Base-by-base conservation (phyloP, 78 protist species). In the Dictyostelium discoideum region DNA sequence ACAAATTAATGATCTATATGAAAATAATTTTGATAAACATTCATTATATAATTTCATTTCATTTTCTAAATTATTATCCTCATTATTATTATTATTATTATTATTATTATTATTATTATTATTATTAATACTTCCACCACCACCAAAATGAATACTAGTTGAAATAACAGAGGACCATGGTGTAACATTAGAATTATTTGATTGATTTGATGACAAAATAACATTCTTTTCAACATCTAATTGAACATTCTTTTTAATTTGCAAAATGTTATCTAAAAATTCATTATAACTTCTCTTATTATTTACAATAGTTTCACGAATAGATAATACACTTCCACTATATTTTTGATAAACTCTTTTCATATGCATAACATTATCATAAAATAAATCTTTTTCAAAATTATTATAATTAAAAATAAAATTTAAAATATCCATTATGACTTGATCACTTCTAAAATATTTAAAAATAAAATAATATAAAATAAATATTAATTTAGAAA, bases 331-430 rank as follows among this genome's bases (percentile, higher is more conserved):
- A 18, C 81, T 74, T 26, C 81, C 81, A 74, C 81, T 26, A 18
- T 74, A 74, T 16, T 74, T 74, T 37, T 37, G 50, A 74, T 74
- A 74, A 14, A 37, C 39, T 37, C 48, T 74, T 74, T 37, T 74
- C 81, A 74, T 74, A 13, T 29, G 13, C 81, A 74, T 74, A 6
- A 74, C 48, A 74, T 69, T 69, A 18, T 26, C 81, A 37, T 26
- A 74, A 32, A 74, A 74, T 74, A 37, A 37, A 37, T 74, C 81
- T 16, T 74, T 37, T 29, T 37, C 81, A 74, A 74, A 74, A 37
- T 37, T 74, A 29, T 26, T 37, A 74, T 74, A 74, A 74, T 74
- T 39, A 74, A 74, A 74, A 29, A 74, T 74, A 74, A 74, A 32
- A 29, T 74, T 74, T 29, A 74, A 74, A 29, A 74, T 74, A 69